phyloP scores from a whole-genome alignment of 108 stramenopile genomes.

The Cyclotella sp. region DNA sequence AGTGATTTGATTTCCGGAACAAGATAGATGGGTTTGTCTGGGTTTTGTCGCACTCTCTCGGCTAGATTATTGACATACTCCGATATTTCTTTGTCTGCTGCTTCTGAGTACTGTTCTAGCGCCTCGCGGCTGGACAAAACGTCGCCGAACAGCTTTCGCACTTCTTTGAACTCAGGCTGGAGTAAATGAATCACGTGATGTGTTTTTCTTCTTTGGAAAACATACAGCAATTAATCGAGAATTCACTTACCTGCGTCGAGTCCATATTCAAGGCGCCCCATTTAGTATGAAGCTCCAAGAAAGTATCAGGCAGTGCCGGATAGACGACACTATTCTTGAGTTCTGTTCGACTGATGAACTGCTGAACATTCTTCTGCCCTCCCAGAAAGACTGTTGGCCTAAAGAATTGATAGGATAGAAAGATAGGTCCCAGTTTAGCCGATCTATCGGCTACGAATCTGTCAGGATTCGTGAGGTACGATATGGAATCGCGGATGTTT shows the following conservation, averaged over 20 bases:
- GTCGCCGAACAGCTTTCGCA: slow-evolving; percentile 23
- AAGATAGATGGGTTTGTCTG: slow-evolving; percentile 7
- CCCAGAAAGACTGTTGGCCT: slow-evolving; percentile 32
- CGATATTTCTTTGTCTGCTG: slow-evolving; percentile 7
- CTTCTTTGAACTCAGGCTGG: slow-evolving; percentile 29
- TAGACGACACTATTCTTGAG: slow-evolving; percentile 27
- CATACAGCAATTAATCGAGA: neutral
- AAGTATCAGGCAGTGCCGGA: slow-evolving; percentile 34
- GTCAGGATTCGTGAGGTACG: slow-evolving; percentile 10
- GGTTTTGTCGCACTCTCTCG: slow-evolving; percentile 16
- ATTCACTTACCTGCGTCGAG: slow-evolving; percentile 11
- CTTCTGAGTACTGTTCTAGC: slow-evolving; percentile 4
- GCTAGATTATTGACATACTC: slow-evolving; percentile 22
- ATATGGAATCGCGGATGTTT: slow-evolving; percentile 12
- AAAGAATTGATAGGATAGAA: slow-evolving; percentile 32
- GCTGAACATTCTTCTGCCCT: slow-evolving; percentile 33
- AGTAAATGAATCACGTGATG: neutral
- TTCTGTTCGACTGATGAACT: slow-evolving; percentile 30
- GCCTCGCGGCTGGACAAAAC: slow-evolving; percentile 13
- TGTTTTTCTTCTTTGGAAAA: too few relatives aligned
- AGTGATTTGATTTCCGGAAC: slow-evolving; percentile 34
- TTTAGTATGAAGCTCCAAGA: slow-evolving; percentile 44
- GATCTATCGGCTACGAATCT: slow-evolving; percentile 18
- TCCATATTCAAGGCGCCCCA: slow-evolving; percentile 44
- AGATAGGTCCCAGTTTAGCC: slow-evolving; percentile 24